Evolutionary conservation across 2,329 filamentous ascomycete species (phyloP).

Genomic region (Westerdykella sp.): DNA sequence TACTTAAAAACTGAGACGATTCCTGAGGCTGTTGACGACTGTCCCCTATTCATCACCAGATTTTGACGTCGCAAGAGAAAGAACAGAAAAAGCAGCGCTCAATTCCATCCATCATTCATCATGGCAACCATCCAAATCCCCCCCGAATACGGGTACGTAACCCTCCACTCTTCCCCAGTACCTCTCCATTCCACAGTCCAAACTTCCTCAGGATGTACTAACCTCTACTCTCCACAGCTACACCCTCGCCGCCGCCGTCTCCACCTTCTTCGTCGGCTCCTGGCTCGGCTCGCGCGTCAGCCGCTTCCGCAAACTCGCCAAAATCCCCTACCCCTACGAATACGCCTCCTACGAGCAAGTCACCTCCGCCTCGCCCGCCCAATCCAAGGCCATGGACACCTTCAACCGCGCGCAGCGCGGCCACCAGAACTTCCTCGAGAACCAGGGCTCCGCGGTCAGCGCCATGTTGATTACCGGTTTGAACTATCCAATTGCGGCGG

Average conservation of each 20-base stretch:
- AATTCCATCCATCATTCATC: constrained; percentile 1
- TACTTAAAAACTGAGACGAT: neutral
- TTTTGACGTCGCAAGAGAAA: too few species aligned
- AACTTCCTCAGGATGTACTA: neutral
- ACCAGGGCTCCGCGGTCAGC: constrained; percentile 47
- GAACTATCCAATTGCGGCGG: constrained; percentile 45
- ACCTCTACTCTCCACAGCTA: constrained; percentile 38
- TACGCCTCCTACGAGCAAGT: constrained; percentile 54
- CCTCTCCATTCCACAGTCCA: neutral
- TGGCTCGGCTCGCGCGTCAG: constrained; percentile 47
- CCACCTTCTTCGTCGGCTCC: constrained; percentile 49
- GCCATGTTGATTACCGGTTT: constrained; percentile 51
- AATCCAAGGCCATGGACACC: constrained; percentile 39
- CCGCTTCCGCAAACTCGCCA: constrained; percentile 46
- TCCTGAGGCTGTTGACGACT: too few species aligned
- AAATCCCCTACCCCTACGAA: constrained; percentile 52
- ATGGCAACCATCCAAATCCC: constrained; percentile 25
- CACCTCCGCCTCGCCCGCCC: constrained; percentile 34
- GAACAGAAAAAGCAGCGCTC: neutral
- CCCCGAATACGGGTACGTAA: constrained; percentile 26
- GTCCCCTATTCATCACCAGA: too few species aligned
- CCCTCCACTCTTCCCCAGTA: constrained; percentile 6
- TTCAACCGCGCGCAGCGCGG: constrained; percentile 42
- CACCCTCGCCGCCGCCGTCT: constrained; percentile 50
- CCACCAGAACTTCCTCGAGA: constrained; percentile 56